Evolutionary conservation across 148 eudicot species (phyloP).

Genomic region (Vaccinium darrowii): DNA sequence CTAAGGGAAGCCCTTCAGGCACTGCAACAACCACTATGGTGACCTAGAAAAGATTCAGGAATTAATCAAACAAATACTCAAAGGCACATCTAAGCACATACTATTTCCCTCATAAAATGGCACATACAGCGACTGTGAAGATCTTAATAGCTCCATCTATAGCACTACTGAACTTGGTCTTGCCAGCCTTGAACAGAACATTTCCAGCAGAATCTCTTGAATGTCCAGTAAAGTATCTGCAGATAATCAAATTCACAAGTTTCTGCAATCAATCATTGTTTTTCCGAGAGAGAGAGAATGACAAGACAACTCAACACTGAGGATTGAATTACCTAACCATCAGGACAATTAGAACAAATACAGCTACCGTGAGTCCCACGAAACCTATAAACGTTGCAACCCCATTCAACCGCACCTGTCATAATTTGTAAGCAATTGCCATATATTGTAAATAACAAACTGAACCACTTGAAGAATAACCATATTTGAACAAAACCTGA

Average conservation of each 20-base stretch:
- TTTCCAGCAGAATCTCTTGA: conserved; percentile 39
- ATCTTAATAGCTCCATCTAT: conserved; percentile 80
- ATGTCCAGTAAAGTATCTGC: conserved; percentile 79
- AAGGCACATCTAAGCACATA: background rate
- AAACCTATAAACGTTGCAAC: conserved; percentile 90
- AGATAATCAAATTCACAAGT: background rate
- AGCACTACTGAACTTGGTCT: conserved; percentile 57
- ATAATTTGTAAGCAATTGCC: background rate
- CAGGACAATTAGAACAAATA: conserved; percentile 61
- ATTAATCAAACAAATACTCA: conserved; percentile 24
- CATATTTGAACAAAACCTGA: conserved; percentile 45
- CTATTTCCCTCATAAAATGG: conserved; percentile 10
- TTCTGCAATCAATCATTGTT: background rate
- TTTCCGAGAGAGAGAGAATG: background rate
- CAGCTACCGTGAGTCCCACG: conserved; percentile 77
- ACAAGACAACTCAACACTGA: background rate
- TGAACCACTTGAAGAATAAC: background rate
- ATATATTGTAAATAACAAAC: conserved; percentile 2
- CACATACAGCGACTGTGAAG: conserved; percentile 86
- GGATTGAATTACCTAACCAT: conserved; percentile 47
- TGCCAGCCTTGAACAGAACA: conserved; percentile 54
- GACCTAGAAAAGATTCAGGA: conserved; percentile 50
- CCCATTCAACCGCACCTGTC: conserved; percentile 89
- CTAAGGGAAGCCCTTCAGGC: conserved; percentile 99
- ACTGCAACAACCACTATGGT: conserved; percentile 97